Conservation (phyloP, 345 rosid genomes). For the Eucalyptus viminalis region DNA sequence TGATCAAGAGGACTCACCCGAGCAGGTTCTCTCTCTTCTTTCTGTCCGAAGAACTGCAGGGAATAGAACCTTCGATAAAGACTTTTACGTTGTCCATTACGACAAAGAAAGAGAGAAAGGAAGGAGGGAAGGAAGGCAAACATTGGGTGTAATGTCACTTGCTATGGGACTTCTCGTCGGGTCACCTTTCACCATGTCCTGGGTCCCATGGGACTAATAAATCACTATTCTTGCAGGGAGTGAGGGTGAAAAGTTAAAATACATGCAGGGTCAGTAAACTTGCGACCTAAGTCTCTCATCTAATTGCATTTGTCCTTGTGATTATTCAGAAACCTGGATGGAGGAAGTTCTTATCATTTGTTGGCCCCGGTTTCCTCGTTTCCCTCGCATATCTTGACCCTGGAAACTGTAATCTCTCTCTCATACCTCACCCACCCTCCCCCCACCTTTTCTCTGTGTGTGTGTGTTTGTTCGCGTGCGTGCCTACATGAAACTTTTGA, state of each 20-base stretch:
- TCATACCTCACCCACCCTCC: background rate
- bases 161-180: background rate
- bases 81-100: background rate
- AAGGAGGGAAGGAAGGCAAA: background rate
- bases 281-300: background rate
- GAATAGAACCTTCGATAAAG: background rate
- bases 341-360: conserved; percentile 7
- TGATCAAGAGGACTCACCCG: background rate
- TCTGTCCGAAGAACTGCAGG: background rate
- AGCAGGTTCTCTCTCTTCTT: background rate
- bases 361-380: conserved; percentile 23
- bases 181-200: background rate
- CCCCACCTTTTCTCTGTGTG: background rate
- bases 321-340: conserved; percentile 18
- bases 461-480: background rate
- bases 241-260: background rate
- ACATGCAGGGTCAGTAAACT: background rate
- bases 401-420: conserved; percentile 1
- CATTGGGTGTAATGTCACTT: background rate
- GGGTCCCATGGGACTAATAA: background rate
- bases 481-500: background rate
- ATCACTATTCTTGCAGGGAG: background rate
- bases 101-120: background rate
- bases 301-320: background rate
- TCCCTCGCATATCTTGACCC: conserved; percentile 22